Evolutionary conservation across 2,329 filamentous ascomycete genomes (phyloP).

Genomic region (Thielaviopsis euricoi): DNA sequence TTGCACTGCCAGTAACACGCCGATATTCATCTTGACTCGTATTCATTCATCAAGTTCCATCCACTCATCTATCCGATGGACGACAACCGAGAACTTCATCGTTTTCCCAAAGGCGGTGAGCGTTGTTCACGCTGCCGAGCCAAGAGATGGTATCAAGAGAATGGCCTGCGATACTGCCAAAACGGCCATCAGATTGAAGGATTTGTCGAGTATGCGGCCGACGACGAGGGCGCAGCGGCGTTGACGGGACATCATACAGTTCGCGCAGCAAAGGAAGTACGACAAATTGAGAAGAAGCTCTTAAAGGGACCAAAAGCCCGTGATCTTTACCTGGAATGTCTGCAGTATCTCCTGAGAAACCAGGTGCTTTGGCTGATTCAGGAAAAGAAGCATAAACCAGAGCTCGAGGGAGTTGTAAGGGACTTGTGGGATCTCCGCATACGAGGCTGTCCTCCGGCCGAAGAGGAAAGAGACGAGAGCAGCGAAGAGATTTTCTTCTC

Average conservation of each 20-base stretch:
- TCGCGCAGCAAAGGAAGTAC: conserved; percentile 29
- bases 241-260: conserved; percentile 28
- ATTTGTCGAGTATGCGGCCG: conserved; percentile 36
- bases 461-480: background rate
- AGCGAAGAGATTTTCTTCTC: conserved; percentile 10
- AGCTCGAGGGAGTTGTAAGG: conserved; percentile 63
- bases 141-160: conserved; percentile 53
- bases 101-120: conserved; percentile 33
- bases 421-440: conserved; percentile 72
- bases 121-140: conserved; percentile 52
- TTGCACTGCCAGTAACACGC: background rate
- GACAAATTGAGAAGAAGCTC: conserved; percentile 36
- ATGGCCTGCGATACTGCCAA: conserved; percentile 62
- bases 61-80: conserved; percentile 19
- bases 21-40: background rate
- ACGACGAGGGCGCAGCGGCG: conserved; percentile 53
- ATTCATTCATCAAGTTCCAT: background rate
- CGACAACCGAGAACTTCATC: conserved; percentile 26
- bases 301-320: conserved; percentile 51
- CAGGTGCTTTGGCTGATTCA: conserved; percentile 62
- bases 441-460: conserved; percentile 22
- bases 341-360: conserved; percentile 71
- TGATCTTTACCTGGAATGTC: conserved; percentile 64
- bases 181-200: conserved; percentile 69
- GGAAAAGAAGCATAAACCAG: conserved; percentile 45